phyloP scores from a whole-genome alignment of 257 asterid species.

The Plantago elongata region DNA sequence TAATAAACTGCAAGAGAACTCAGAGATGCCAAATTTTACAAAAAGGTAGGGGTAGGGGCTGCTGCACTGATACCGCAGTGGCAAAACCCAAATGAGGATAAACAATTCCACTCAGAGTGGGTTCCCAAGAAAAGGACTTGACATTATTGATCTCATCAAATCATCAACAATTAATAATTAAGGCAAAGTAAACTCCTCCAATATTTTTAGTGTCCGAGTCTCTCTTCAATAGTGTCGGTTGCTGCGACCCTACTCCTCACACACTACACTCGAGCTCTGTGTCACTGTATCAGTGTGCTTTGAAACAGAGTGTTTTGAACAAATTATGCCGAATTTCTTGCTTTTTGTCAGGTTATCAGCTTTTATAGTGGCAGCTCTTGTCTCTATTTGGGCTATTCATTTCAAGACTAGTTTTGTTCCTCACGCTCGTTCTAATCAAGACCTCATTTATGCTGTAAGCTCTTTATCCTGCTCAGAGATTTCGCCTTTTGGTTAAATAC shows the following conservation, averaged over 20 bases:
- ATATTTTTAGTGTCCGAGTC: slow-evolving; percentile 1
- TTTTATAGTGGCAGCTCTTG: slow-evolving; percentile 62
- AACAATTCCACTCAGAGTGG: slow-evolving; percentile 18
- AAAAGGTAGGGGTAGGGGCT: no score
- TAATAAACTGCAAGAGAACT: no score
- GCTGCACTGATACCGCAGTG: not conserved
- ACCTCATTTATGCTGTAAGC: slow-evolving; percentile 60
- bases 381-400: slow-evolving; percentile 59
- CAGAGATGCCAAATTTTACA: no score
- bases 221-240: slow-evolving; percentile 29
- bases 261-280: not conserved
- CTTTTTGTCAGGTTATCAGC: slow-evolving; percentile 65
- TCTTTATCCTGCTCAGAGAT: not conserved
- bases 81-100: slow-evolving; percentile 5
- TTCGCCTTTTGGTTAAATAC: not conserved
- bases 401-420: slow-evolving; percentile 66
- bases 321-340: slow-evolving; percentile 42
- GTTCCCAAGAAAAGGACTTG: slow-evolving; percentile 16
- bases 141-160: slow-evolving; percentile 1
- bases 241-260: slow-evolving; percentile 9
- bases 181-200: not conserved
- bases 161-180: slow-evolving; percentile 18
- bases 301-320: not conserved
- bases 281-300: not conserved
- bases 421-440: slow-evolving; percentile 47